Conservation (phyloP, 805 yeast species). For the Zygoascus ofunaensis region DNA sequence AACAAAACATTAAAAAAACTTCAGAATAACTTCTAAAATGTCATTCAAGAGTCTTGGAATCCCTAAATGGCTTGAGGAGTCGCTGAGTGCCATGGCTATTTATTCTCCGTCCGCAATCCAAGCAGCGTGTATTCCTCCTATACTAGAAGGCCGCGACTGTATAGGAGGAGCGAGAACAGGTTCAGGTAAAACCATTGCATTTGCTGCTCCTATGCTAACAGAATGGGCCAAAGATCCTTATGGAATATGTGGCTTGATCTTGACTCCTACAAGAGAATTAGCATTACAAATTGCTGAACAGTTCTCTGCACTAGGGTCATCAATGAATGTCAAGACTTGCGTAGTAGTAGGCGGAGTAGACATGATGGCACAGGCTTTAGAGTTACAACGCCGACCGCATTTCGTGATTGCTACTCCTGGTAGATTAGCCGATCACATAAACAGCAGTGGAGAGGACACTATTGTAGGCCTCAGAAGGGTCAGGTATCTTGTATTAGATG, state of each 20-base stretch:
- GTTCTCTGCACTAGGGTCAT: constrained; percentile 83
- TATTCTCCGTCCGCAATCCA: constrained; percentile 81
- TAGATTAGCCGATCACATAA: constrained; percentile 83
- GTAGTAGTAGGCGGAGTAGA: constrained; percentile 94
- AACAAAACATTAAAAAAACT: too few relatives aligned
- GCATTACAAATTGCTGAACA: constrained; percentile 98
- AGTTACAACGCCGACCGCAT: constrained; percentile 77
- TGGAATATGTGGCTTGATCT: constrained; percentile 80
- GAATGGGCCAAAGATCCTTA: constrained; percentile 92
- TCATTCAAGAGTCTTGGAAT: constrained; percentile 59
- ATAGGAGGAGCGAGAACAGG: constrained; percentile 99
- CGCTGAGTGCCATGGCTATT: constrained; percentile 74
- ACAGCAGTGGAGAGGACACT: constrained; percentile 83
- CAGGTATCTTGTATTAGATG: constrained; percentile 81
- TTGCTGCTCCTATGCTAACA: constrained; percentile 94
- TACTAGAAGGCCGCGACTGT: constrained; percentile 76
- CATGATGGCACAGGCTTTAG: constrained; percentile 78
- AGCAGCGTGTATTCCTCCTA: constrained; percentile 76
- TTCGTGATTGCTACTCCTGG: constrained; percentile 97
- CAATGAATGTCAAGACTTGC: constrained; percentile 72
- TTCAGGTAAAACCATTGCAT: constrained; percentile 94
- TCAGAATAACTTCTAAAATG: too few relatives aligned
- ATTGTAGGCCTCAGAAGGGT: constrained; percentile 68
- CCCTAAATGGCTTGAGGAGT: constrained; percentile 77
- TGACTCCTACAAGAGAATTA: constrained; percentile 85